Base-by-base conservation (phyloP, 2,329 filamentous ascomycete species). In the Colletotrichum spaethianum region DNA sequence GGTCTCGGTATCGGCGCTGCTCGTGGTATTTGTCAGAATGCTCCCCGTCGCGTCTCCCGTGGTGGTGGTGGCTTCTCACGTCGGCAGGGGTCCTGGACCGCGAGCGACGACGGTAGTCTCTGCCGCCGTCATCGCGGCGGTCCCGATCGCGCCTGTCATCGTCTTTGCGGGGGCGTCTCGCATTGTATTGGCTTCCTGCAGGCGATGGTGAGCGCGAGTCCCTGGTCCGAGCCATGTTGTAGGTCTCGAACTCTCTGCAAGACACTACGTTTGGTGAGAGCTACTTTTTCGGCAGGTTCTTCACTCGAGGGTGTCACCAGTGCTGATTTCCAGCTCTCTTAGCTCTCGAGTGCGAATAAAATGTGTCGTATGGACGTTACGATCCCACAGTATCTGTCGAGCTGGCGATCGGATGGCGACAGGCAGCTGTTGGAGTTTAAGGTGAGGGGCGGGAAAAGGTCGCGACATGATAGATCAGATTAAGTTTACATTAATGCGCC, bases 161-260 rank as follows among this genome's bases (percentile, higher is more conserved):
- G 83, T 89, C 87, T 83, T 91, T 89, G 78, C 88, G 88, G 79
- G 84, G 90, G 85, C 90, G 93, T 85, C 91, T 92, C 80, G 91
- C 90, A 83, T 91, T 91, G 83, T 90, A 88, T 81, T 93, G 92
- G 88, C 93, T 94, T 91, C 93, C 93, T 95, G 92, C 91, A 92
- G 93, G 93, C 91, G 93, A 94, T 93, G 93, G 94, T 95, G 93
- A 96, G 93, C 93, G 89, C 85, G 89, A 89, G 86, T 89, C 88
- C 88, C 86, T 90, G 84, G 86, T 88, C 84, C 88, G 89, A 89
- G 88, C 88, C 89, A 91, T 91, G 75, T 75, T 81, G 63, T 68
- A 67, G 79, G 79, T 81, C 80, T 82, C 80, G 80, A 79, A 79
- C 63, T 81, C 82, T 83, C 81, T 80, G 81, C 79, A 82, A 80